Evolutionary conservation across 225 moss, liverwort and hornwort species (phyloP), one percentile per base, ranked within the genome.

Genomic region (Bryoerythrophyllum caledonicum): DNA sequence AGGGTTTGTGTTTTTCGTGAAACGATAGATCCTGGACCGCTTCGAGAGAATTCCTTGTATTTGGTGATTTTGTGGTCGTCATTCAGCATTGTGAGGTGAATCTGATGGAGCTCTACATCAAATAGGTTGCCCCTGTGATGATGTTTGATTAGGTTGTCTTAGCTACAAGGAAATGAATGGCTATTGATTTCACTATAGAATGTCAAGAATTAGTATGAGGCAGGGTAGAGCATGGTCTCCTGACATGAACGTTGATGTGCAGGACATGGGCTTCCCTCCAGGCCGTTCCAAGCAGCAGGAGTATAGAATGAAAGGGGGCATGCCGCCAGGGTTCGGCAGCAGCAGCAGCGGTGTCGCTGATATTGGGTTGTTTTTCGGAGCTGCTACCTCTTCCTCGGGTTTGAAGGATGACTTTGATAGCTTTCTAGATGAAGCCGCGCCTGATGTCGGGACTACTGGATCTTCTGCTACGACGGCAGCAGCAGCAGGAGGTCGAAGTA

Each of bases 331-430:
- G n/a, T 81, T 84, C 60, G 28, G 27, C 5, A 17, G 48, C 17
- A 49, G 48, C 5, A 49, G 68, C 6, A 68, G 68, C n/a, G 26
- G 35, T 34, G 57, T 80, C 20, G 64, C 78, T 72, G 84, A 80
- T 27, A 72, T 72, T 27, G 69, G 84, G 21, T 80, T 75, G 13
- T 55, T 64, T 65, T 68, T 78, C 52, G 68, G 76, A 10, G 26
- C 65, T 38, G 5, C 48, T 16, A 17, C 48, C 48, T 19, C 48
- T 17, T 49, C 48, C 43, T 32, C 75, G 23, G 77, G 43, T 68
- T 23, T 68, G 61, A 82, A 76, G 35, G 75, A 76, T 70, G 82
- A 78, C 78, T 85, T 88, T 73, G 82, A 85, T 78, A 85, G 82
- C 56, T 88, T 88, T 78, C 61, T 88, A 85, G 85, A 88, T 67